Base-by-base conservation (phyloP, 192 early-diverging fungal genomes). In the Coemansia sp. region DNA sequence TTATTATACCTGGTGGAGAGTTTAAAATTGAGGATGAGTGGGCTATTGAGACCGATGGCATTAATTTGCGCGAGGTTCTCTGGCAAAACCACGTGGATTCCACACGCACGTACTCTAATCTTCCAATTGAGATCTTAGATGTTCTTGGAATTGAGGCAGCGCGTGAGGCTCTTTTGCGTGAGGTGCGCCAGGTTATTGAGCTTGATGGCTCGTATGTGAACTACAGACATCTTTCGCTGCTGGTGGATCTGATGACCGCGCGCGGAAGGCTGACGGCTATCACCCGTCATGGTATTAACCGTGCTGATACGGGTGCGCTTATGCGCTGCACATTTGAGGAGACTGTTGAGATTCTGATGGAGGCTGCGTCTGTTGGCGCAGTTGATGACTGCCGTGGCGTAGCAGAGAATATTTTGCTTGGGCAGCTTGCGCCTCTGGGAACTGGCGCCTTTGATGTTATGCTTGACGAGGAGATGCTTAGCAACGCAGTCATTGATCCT, bases 261-360 rank as follows among this genome's bases (percentile, higher is more conserved):
- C 87, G 91, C 24, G 97, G 97, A 54, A 83, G 87, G 54, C 74
- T 99, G 67, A 98, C 96, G 88, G 93, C 97, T 24, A 99, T 99
- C 70, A 95, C 95, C 3, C 91, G 97, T 55, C 95, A 98, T 67
- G 97, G 97, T 74, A 99, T 99, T 75, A 99, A 97, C 78, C 87
- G 95, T 42, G 90, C 95, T 19, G 94, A 96, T 67, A 91, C 94
- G 2, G 95, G 94, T 53, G 94, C 93, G 9, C 80, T 99, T 54
- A 94, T 96, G 85, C 88, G 95, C 39, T 92, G 92, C 61, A 95
- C 97, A 9, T 99, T 99, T 60, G 97, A 99, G 83, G 97, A 99
- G 84, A 98, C 97, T 0, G 97, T 99, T 0, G 97, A 99, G 83
- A 90, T 97, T 75, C 86, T 99, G 66, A 91, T 99, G 86, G 95